phyloP scores from a whole-genome alignment of 331 rosid genomes.

The Acacia concinna region DNA sequence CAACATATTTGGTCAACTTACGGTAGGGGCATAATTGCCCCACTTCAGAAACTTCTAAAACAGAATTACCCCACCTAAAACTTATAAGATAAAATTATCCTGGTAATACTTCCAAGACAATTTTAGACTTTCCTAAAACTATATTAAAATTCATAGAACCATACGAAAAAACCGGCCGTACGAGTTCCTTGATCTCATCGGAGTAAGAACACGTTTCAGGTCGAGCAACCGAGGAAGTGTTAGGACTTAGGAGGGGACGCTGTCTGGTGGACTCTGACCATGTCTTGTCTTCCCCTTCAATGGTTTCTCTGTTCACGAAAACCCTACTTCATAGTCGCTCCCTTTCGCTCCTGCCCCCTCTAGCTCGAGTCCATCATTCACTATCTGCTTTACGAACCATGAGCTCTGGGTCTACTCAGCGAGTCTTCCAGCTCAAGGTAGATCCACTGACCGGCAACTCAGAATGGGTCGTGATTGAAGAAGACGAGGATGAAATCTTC shows the following conservation, averaged over 20 bases:
- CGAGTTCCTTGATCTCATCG: neutral
- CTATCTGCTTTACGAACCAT: conserved; percentile 45
- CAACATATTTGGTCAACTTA: too few species aligned
- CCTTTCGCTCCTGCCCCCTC: conserved; percentile 19
- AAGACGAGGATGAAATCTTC: conserved; percentile 41
- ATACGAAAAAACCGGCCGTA: neutral
- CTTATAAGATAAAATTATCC: too few species aligned
- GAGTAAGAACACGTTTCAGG: too few species aligned
- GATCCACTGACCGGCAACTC: conserved; percentile 89
- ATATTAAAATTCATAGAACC: too few species aligned
- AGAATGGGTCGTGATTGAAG: conserved; percentile 89
- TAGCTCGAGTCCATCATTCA: neutral
- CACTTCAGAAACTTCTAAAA: too few species aligned
- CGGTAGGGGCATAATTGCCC: too few species aligned
- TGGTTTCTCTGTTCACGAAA: conserved; percentile 37
- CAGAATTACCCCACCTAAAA: too few species aligned
- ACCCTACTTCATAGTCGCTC: conserved; percentile 34
- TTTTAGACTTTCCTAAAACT: too few species aligned
- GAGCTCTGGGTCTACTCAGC: conserved; percentile 55
- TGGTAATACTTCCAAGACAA: too few species aligned
- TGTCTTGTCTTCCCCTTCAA: conserved; percentile 21
- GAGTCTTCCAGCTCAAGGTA: conserved; percentile 74
- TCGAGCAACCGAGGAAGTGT: neutral
- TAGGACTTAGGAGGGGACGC: neutral
- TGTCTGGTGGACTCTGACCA: neutral